Percentiles rank a stretch among this genome's conserved stretches.
These are phyloP conservation scores for Aspergillus diversus DNA, from an alignment of 495 filamentous ascomycete genomes.

Conservation along the genomic window DNA sequence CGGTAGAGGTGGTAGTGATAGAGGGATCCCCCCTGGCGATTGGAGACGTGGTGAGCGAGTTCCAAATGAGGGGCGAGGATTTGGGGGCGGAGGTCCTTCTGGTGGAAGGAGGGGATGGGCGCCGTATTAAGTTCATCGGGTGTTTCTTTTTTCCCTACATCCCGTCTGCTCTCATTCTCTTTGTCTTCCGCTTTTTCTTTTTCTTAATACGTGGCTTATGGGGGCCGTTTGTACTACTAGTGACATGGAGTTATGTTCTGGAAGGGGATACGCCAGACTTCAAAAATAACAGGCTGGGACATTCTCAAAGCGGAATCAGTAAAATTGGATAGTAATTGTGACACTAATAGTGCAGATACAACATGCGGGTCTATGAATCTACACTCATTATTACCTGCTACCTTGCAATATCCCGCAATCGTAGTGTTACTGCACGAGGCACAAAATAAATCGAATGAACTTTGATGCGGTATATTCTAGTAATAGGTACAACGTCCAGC, in stretches of 20 bases:
- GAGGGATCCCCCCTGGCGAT: conserved; percentile 40
- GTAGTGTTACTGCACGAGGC: too few species aligned
- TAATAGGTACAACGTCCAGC: conserved; percentile 42
- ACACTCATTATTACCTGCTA: too few species aligned
- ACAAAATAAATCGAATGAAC: conserved; percentile 10
- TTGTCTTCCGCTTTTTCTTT: conserved; percentile 4
- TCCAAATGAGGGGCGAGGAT: conserved; percentile 37
- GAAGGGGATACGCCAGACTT: conserved; percentile 24
- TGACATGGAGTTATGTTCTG: conserved; percentile 21
- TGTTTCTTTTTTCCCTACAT: conserved; percentile 7
- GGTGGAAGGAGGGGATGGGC: conserved; percentile 46
- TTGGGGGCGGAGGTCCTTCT: conserved; percentile 10
- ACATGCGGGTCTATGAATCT: too few species aligned
- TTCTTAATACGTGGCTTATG: conserved; percentile 6
- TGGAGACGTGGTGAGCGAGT: conserved; percentile 51
- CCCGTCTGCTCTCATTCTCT: neutral
- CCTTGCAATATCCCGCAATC: too few species aligned
- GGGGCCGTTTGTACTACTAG: conserved; percentile 10
- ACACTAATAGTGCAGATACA: too few species aligned
- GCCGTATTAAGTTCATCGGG: conserved; percentile 38
- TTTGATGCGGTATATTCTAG: conserved; percentile 44
- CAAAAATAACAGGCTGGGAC: neutral
- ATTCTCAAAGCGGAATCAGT: neutral
- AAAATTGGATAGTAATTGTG: too few species aligned
- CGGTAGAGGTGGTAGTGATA: conserved; percentile 36